phyloP scores from a whole-genome alignment of 345 rosid species.

The Citrus sinensis region DVS_A1.0 CM039161.1:19602001-19602500 shows the following conservation, averaged over 20 bases:
- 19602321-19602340: not conserved
- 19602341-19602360: not conserved
- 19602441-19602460: not conserved
- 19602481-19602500: conserved; percentile 2
- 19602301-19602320: not conserved
- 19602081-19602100: not conserved
- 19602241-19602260: no score
- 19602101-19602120: not conserved
- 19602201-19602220: not conserved
- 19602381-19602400: not conserved
- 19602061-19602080: not conserved
- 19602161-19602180: not conserved
- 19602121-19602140: not conserved
- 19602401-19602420: no score
- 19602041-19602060: not conserved
- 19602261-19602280: not conserved
- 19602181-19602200: not conserved
- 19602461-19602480: not conserved
- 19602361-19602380: not conserved
- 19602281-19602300: not conserved
- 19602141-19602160: not conserved
- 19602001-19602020: conserved; percentile 80
- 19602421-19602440: not conserved
- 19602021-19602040: not conserved
- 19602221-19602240: not conserved